These are phyloP conservation scores for Diaporthe vaccinii DNA, from an alignment of 2,329 filamentous ascomycete genomes.

Conservation along the genomic window DNA sequence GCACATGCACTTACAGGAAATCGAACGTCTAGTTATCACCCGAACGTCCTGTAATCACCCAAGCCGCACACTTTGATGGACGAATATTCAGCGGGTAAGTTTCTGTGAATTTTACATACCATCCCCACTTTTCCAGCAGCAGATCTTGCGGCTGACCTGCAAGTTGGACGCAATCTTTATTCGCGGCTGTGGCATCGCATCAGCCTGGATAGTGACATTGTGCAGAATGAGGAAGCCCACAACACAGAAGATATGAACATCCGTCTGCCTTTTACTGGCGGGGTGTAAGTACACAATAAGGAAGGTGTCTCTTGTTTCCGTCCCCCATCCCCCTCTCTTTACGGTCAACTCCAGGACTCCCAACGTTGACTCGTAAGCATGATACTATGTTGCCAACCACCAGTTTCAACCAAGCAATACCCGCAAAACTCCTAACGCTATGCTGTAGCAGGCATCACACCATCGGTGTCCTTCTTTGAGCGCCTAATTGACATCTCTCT, in stretches of 20 bases:
- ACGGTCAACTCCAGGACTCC: not conserved
- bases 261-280: not conserved
- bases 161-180: too few relatives aligned
- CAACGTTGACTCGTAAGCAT: not conserved
- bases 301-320: not conserved
- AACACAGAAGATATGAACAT: not conserved
- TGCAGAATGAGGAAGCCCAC: not conserved
- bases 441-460: conserved; percentile 13
- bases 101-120: too few relatives aligned
- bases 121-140: not conserved
- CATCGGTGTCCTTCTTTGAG: not conserved
- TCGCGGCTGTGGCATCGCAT: too few relatives aligned
- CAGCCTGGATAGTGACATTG: not conserved
- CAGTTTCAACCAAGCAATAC: conserved; percentile 21
- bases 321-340: not conserved
- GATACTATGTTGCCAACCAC: not conserved
- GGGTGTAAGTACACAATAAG: not conserved
- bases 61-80: too few relatives aligned
- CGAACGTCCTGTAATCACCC: too few relatives aligned
- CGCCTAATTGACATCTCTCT: too few relatives aligned
- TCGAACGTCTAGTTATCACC: too few relatives aligned
- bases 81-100: too few relatives aligned
- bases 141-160: not conserved
- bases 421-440: conserved; percentile 37
- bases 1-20: too few relatives aligned